These are phyloP conservation scores for Zygoascus sp. DNA, from an alignment of 1,139 yeast genomes.

Conservation along the genomic window DNA sequence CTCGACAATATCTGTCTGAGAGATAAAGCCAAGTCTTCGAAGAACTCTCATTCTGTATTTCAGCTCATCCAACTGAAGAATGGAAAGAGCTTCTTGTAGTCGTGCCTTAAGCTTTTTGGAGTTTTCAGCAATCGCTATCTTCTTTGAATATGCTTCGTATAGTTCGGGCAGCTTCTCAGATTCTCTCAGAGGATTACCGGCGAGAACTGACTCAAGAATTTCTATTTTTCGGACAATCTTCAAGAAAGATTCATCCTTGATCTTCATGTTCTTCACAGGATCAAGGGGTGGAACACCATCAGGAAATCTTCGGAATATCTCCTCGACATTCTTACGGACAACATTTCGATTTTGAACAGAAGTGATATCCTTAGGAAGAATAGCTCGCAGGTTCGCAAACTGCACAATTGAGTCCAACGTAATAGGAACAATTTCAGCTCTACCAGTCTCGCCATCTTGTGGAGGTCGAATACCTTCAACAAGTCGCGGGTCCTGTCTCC, in stretches of 20 bases:
- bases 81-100: conserved; percentile 80
- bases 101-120: conserved; percentile 59
- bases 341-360: conserved; percentile 67
- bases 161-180: conserved; percentile 58
- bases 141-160: conserved; percentile 60
- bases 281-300: conserved; percentile 87
- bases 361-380: conserved; percentile 75
- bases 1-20: conserved; percentile 75
- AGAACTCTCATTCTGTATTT: conserved; percentile 89
- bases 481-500: conserved; percentile 56
- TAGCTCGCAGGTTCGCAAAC: conserved; percentile 75
- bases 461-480: conserved; percentile 92
- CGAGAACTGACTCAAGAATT: conserved; percentile 69
- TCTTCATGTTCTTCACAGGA: conserved; percentile 89
- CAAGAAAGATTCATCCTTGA: conserved; percentile 71
- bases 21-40: conserved; percentile 79
- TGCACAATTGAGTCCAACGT: conserved; percentile 70
- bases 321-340: conserved; percentile 71
- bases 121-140: conserved; percentile 57
- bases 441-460: conserved; percentile 58
- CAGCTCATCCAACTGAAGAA: conserved; percentile 88
- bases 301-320: conserved; percentile 76
- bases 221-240: conserved; percentile 70
- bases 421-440: conserved; percentile 78
- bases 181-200: conserved; percentile 63